phyloP scores from a whole-genome alignment of 75 land plant genomes.

The Ceratopteris richardii region DNA sequence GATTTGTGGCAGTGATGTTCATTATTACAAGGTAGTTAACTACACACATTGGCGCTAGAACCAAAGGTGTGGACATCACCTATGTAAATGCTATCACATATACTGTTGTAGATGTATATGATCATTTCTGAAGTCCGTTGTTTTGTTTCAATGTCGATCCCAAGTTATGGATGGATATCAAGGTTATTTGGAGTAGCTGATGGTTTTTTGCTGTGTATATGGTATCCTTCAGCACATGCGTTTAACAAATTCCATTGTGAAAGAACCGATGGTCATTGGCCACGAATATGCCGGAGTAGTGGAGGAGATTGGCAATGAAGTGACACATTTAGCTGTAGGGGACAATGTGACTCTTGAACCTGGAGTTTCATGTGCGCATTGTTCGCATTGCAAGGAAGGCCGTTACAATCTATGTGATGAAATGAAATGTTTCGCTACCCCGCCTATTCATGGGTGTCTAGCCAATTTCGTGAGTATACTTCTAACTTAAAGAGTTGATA shows the following conservation, averaged over 20 bases:
- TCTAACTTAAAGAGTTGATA: too few species aligned
- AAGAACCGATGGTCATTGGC: constrained; percentile 42
- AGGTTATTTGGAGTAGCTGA: too few species aligned
- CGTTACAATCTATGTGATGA: constrained; percentile 82
- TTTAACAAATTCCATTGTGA: constrained; percentile 20
- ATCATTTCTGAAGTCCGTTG: too few species aligned
- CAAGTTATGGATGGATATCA: too few species aligned
- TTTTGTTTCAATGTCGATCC: too few species aligned
- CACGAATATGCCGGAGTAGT: constrained; percentile 36
- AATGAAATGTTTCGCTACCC: constrained; percentile 84
- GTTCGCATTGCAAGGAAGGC: constrained; percentile 63
- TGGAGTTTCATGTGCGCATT: constrained; percentile 29
- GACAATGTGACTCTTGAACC: constrained; percentile 42
- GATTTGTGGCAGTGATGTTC: constrained; percentile 95
- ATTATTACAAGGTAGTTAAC: constrained; percentile 59
- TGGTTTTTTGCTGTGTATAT: too few species aligned
- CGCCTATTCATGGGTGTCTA: constrained; percentile 85
- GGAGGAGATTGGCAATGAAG: constrained; percentile 22
- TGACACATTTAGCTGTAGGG: constrained; percentile 23
- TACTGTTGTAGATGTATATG: not conserved
- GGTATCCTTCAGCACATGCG: constrained; percentile 16
- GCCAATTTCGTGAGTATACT: constrained; percentile 45
- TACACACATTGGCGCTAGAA: too few species aligned
- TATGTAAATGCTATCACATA: too few species aligned
- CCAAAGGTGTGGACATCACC: not conserved